Conservation (phyloP, 768 basidiomycete species). For the Agaricus blazei region DNA sequence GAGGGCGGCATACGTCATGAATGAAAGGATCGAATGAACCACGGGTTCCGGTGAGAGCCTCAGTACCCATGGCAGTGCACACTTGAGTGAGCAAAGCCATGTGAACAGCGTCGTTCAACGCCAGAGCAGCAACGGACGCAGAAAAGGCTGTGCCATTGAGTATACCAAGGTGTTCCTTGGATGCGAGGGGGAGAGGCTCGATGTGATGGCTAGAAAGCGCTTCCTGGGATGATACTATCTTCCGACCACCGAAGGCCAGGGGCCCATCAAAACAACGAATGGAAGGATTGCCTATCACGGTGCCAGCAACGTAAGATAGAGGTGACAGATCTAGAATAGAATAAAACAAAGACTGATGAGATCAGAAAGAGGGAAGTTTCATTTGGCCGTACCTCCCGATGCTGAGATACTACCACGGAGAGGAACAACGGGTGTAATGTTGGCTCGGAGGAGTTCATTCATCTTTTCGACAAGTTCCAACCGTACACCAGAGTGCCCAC, state of each 20-base stretch:
- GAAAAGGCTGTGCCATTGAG: constrained; percentile 86
- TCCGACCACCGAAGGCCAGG: constrained; percentile 39
- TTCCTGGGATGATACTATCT: constrained; percentile 47
- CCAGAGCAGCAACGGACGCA: constrained; percentile 71
- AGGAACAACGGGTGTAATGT: constrained; percentile 77
- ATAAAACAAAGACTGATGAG: constrained; percentile 10
- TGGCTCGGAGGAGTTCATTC: constrained; percentile 61
- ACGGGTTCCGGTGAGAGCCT: constrained; percentile 72
- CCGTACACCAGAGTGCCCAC: constrained; percentile 84
- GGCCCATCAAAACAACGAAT: constrained; percentile 66
- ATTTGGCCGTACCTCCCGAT: constrained; percentile 54
- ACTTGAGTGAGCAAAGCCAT: constrained; percentile 63
- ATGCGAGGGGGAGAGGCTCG: constrained; percentile 58
- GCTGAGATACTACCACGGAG: constrained; percentile 81
- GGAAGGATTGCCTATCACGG: constrained; percentile 74
- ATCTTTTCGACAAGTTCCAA: constrained; percentile 79
- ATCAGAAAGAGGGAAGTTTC: constrained; percentile 3
- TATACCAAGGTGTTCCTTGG: constrained; percentile 78
- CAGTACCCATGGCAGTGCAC: constrained; percentile 79
- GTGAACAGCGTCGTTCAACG: constrained; percentile 66
- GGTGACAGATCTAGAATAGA: constrained; percentile 58
- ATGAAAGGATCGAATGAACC: constrained; percentile 78
- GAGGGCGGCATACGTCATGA: constrained; percentile 68
- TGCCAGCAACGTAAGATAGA: constrained; percentile 79
- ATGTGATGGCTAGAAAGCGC: constrained; percentile 60